Base-by-base conservation (phyloP, 73 alveolate genomes). In the Paramecium octaurelia region DNA sequence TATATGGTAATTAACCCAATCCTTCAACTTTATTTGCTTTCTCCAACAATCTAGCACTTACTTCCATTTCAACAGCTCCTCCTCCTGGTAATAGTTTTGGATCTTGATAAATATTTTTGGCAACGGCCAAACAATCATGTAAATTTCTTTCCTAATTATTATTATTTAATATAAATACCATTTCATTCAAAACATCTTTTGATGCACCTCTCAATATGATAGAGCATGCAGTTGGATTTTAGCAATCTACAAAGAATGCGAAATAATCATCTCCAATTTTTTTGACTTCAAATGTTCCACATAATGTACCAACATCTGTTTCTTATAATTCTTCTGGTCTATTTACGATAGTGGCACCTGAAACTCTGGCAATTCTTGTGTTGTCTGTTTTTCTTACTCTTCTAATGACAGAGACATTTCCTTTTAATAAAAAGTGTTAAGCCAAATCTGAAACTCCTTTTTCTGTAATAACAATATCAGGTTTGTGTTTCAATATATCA, bases 81-180 rank as follows among this genome's bases (percentile, higher is more conserved):
- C 99, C 99, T n/a, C 99, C 99, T 18, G 99, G 99, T 34, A 98
- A 98, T 68, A 98, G 97, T 94, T 96, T 97, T 59, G 99, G 99
- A 86, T 98, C 98, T 34, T 97, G 93, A 92, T 98, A 93, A 75
- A 98, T 98, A 96, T 98, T 98, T 76, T 99, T 95, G 18, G 99
- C 99, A 8, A 98, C 99, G 43, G 98, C 97, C 96, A 98, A 96
- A 31, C 97, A 92, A 93, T 98, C 99, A 87, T 98, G 99, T 92
- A 98, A 90, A 94, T 98, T 98, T 71, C 99, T 92, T 80, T 98
- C 99, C 84, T 64, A 27, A 27, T n/a, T 54, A 27, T 31, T 23
- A 31, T 3, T n/a, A n/a, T 64, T 8, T 64, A 9, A 31, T 0
- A 20, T 23, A 31, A 64, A 14, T 64, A 64, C 84, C 93, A 98